Evolutionary conservation across 2,329 filamentous ascomycete species (phyloP), one percentile per base, ranked within the genome.

Genomic region (Alternaria burnsii): DNA sequence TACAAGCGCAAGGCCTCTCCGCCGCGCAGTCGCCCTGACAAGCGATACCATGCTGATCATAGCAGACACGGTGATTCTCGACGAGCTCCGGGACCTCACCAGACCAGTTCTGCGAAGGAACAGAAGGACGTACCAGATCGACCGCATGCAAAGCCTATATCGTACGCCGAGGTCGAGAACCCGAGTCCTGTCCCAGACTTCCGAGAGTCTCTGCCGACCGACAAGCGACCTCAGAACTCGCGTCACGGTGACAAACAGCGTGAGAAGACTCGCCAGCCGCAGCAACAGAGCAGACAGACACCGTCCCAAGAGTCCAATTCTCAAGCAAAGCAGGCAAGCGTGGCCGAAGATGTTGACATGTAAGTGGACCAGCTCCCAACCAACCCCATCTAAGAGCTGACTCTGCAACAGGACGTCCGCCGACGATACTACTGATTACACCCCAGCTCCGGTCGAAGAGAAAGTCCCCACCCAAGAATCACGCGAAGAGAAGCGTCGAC

Each of bases 31-130:
- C 71, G 73, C 24, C 69, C 70, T 40, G 86, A 86, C 71, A 94
- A 94, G 80, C 86, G 91, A 67, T 78, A 84, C 52, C 65, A 71
- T 58, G 67, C 67, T 66, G 71, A 75, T 70, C 69, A 65, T 53
- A 62, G 58, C 55, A 73, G 73, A 78, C 74, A 82, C 82, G 62
- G 78, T 84, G 88, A 91, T 69, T 79, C 85, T 41, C 83, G 89
- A 72, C 87, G 87, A 88, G 86, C 69, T 81, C 85, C 34, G 14
- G 59, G 46, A 6, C 58, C 52, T 5, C 43, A 52, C 24, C 61
- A 54, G 32, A 41, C 52, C 34, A 54, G 52, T 32, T 52, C 60
- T 42, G 58, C 30, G 20, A 70, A 54, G 48, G 66, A 62, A 28
- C 56, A 55, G 10, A 61, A 53, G 30, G 55, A 60, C 14, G 26